Percentiles rank a stretch among this genome's conserved stretches.
phyloP scores from a whole-genome alignment of 257 asterid genomes.

The Datura wrightii region DNA sequence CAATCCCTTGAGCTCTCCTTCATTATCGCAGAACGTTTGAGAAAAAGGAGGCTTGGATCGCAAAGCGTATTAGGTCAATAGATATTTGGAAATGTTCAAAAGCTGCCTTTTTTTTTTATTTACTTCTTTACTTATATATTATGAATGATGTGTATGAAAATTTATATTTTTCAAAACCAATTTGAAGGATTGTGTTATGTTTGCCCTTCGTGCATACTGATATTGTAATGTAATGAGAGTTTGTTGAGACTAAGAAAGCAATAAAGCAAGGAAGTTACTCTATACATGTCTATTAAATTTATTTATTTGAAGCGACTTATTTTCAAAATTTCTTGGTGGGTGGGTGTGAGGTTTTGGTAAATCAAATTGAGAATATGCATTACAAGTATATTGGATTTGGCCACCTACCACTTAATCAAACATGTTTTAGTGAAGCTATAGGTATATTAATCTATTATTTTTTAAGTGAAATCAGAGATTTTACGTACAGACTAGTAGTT shows the following conservation, averaged over 20 bases:
- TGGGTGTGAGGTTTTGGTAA: conserved; percentile 16
- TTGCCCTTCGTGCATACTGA: conserved; percentile 41
- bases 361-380: not conserved
- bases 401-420: conserved; percentile 1
- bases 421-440: not conserved
- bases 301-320: not conserved
- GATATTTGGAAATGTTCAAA: conserved; percentile 12
- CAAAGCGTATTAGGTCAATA: conserved; percentile 39
- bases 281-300: not conserved
- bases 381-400: not conserved
- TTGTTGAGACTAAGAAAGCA: conserved; percentile 37
- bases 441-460: not conserved
- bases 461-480: not conserved
- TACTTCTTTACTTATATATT: not conserved
- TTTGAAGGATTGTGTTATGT: not conserved
- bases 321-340: not conserved
- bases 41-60: conserved; percentile 68
- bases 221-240: conserved; percentile 38
- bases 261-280: conserved; percentile 38
- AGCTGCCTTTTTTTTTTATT: not conserved
- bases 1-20: conserved; percentile 80
- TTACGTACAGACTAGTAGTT: not conserved
- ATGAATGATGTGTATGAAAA: conserved; percentile 23
- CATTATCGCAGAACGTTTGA: conserved; percentile 76
- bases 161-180: not conserved